A percentile compares a stretch with the other conserved stretches of the same genome.
Evolutionary conservation across 306 rosid species (phyloP).

Genomic region (Alnus rubra): DNA sequence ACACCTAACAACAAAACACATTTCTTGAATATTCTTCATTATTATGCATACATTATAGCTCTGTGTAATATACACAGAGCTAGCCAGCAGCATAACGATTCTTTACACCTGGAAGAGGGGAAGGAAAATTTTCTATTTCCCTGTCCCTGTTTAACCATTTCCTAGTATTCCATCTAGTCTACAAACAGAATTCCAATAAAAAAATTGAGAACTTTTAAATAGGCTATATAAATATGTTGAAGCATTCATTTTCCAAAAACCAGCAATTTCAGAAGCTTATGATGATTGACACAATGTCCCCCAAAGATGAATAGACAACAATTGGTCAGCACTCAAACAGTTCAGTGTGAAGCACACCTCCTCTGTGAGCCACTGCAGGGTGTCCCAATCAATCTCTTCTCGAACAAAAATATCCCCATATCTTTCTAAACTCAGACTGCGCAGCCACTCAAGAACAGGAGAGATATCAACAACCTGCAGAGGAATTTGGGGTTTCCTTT

Average conservation of each 20-base stretch:
- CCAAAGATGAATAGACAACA: not conserved
- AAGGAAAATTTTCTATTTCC: constrained; percentile 3
- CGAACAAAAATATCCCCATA: constrained; percentile 63
- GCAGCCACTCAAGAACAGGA: constrained; percentile 67
- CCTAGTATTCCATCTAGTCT: not conserved
- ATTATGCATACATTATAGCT: constrained; percentile 4
- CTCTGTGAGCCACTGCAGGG: constrained; percentile 73
- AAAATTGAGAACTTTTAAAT: not conserved
- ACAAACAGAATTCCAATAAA: not conserved
- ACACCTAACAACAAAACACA: constrained; percentile 12
- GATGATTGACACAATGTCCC: not conserved
- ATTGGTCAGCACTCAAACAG: not conserved
- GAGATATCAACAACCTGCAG: constrained; percentile 32
- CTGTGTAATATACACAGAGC: not conserved
- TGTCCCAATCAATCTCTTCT: constrained; percentile 88
- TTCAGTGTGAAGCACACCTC: constrained; percentile 55
- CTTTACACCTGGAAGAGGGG: constrained; percentile 8
- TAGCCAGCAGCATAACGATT: not conserved
- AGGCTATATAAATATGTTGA: not conserved
- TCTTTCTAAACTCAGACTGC: constrained; percentile 57
- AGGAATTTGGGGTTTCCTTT: constrained; percentile 31
- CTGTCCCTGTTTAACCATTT: not conserved
- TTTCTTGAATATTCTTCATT: not conserved
- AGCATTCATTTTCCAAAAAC: not conserved
- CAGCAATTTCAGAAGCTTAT: constrained; percentile 8